These are phyloP conservation scores for Entrophospora sp. DNA, from an alignment of 192 early-diverging fungal genomes.

Conservation along the genomic window DNA sequence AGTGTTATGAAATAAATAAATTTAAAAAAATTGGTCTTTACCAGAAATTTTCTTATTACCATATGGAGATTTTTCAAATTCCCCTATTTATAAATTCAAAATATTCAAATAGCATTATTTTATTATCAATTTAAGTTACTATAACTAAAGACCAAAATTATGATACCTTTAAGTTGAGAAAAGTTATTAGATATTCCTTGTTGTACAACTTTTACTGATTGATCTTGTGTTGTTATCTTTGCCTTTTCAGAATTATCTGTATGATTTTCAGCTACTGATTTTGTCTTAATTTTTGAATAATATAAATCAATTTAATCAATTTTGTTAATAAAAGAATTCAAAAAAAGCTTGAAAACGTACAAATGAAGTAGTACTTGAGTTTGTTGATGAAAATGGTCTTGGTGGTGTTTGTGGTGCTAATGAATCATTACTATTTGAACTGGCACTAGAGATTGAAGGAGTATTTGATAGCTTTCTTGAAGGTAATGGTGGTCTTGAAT, in stretches of 20 bases:
- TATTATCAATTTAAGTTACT: background rate
- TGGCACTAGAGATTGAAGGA: background rate
- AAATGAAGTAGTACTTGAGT: too few relatives aligned
- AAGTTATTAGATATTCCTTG: too few relatives aligned
- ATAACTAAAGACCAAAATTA: too few relatives aligned
- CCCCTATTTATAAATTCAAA: background rate
- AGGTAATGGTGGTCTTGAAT: background rate
- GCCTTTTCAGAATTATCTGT: too few relatives aligned
- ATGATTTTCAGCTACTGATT: too few relatives aligned
- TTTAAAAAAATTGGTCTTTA: background rate
- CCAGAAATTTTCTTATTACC: background rate
- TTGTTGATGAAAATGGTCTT: too few relatives aligned
- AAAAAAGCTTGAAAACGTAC: too few relatives aligned
- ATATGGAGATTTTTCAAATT: background rate
- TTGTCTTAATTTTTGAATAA: too few relatives aligned
- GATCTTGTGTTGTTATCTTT: background rate
- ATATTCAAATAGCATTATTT: background rate
- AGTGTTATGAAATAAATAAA: background rate
- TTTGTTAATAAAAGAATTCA: too few relatives aligned
- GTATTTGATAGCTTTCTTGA: slow-evolving; percentile 10
- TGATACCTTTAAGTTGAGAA: background rate
- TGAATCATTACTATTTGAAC: background rate
- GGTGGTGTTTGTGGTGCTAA: background rate
- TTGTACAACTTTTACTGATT: background rate
- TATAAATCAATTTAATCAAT: too few relatives aligned